Evolutionary conservation across 345 rosid genomes (phyloP).

Genomic region (Boechera divaricarpa): DNA sequence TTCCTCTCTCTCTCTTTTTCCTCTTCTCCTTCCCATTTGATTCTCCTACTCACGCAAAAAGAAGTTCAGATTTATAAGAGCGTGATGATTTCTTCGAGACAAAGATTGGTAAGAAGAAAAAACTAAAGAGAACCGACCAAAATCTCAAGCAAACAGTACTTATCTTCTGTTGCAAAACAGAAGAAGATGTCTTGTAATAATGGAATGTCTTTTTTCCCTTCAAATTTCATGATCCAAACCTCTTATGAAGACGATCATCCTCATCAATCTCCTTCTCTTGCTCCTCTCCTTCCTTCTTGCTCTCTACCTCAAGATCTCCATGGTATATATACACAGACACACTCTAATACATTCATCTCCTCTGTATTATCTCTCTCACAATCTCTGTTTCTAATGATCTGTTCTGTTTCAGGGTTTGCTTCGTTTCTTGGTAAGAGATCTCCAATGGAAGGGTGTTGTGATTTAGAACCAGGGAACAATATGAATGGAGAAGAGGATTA

Average conservation of each 20-base stretch:
- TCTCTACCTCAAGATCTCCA: constrained; percentile 79
- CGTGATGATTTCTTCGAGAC: constrained; percentile 7
- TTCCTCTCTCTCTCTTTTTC: constrained; percentile 11
- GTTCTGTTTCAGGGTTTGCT: constrained; percentile 65
- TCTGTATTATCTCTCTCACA: background rate
- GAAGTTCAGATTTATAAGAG: constrained; percentile 4
- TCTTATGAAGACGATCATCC: constrained; percentile 71
- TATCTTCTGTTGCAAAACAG: constrained; percentile 34
- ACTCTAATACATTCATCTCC: background rate
- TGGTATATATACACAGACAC: constrained; percentile 56
- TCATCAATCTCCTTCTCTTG: constrained; percentile 56
- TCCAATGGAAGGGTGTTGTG: constrained; percentile 61
- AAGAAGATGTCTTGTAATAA: constrained; percentile 74
- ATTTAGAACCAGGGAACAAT: constrained; percentile 50
- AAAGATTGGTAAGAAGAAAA: constrained; percentile 32
- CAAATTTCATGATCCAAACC: constrained; percentile 86
- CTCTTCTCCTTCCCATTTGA: constrained; percentile 5
- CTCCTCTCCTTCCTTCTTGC: constrained; percentile 66
- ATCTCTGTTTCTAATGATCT: constrained; percentile 3
- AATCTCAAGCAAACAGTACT: constrained; percentile 26
- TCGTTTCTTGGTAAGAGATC: constrained; percentile 87
- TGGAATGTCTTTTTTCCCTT: constrained; percentile 87
- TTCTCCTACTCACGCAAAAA: constrained; percentile 35
- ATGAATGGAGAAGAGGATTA: constrained; percentile 78
- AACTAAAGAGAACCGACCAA: constrained; percentile 41